Conservation (phyloP, 2,329 filamentous ascomycete species). For the Microcera coccophila region DNA sequence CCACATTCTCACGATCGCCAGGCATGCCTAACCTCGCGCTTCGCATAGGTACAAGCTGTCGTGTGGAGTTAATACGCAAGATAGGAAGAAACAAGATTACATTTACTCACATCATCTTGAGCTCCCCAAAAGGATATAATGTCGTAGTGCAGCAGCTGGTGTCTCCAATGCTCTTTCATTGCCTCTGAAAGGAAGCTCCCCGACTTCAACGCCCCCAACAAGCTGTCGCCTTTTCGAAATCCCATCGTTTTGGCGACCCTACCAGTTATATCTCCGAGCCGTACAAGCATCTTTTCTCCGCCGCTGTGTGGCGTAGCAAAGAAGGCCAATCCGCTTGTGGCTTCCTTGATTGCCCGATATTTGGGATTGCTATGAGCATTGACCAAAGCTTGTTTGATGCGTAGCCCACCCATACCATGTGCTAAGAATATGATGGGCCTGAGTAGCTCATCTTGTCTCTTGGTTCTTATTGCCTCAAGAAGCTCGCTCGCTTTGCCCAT, state of each 20-base stretch:
- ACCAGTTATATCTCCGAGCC: not conserved
- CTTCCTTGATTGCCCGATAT: not conserved
- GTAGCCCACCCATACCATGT: constrained; percentile 4
- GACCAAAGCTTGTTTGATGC: constrained; percentile 8
- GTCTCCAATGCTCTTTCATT: constrained; percentile 1
- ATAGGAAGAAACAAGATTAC: no score
- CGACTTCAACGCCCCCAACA: not conserved
- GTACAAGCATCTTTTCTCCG: not conserved
- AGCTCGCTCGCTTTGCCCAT: not conserved
- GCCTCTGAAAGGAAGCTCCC: not conserved
- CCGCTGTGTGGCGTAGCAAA: constrained; percentile 6
- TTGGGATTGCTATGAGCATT: constrained; percentile 1
- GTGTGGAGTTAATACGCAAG: not conserved
- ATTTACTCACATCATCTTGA: not conserved
- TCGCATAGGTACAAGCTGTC: not conserved
- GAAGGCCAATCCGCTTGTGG: constrained; percentile 3
- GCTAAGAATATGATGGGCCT: constrained; percentile 3
- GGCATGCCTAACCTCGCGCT: not conserved
- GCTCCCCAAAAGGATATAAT: constrained; percentile 4
- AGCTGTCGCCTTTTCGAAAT: not conserved
- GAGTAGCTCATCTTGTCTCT: not conserved
- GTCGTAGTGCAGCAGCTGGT: not conserved
- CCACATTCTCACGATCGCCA: not conserved
- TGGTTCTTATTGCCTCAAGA: not conserved
- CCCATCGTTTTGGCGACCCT: constrained; percentile 1